Evolutionary conservation across 2,329 filamentous ascomycete genomes (phyloP).

Genomic region (Sporothrix curviconia): DNA sequence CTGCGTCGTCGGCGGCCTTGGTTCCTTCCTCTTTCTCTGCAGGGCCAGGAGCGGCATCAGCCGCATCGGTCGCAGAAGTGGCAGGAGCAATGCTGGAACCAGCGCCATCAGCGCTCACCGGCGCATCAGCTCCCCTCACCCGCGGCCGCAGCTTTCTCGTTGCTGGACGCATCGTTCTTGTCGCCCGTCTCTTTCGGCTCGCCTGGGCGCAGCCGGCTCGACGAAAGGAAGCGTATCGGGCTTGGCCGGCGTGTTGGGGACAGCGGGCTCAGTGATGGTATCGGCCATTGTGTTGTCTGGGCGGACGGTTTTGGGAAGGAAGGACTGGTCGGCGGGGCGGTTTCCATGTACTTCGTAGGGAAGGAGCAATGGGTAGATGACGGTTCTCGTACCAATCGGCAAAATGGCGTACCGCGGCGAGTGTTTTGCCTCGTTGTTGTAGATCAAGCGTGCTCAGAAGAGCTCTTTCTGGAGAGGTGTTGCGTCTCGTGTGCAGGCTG

Average conservation of each 20-base stretch:
- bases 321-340: no score
- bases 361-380: not conserved
- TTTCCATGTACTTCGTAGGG: no score
- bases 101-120: not conserved
- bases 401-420: no score
- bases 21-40: not conserved
- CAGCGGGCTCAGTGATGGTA: not conserved
- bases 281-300: not conserved
- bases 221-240: no score
- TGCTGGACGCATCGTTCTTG: not conserved
- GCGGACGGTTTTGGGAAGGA: not conserved
- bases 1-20: not conserved
- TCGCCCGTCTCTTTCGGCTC: no score
- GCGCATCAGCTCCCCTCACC: not conserved
- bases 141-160: not conserved
- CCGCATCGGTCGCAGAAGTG: not conserved
- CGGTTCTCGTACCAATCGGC: no score
- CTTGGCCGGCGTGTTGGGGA: no score
- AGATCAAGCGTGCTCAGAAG: no score
- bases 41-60: not conserved
- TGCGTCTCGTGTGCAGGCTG: no score
- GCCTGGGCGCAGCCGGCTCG: no score
- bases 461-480: no score
- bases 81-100: not conserved
- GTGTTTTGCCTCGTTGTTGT: no score